Percentiles rank a stretch among this genome's conserved stretches.
These are phyloP conservation scores for Linanthus parryae DNA, from an alignment of 148 eudicot genomes.

Conservation along the genomic window DNA sequence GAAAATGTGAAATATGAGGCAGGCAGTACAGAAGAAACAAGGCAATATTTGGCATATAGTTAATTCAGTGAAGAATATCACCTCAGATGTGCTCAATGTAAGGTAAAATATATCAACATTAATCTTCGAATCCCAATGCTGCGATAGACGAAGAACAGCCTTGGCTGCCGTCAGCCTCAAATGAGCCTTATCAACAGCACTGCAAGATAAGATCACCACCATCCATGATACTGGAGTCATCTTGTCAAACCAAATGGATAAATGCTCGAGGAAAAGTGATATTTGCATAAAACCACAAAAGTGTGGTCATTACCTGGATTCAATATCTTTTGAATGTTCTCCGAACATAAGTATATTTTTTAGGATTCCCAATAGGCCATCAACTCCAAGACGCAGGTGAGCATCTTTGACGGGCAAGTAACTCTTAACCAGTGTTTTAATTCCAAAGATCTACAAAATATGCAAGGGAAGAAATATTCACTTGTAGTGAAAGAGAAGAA, in stretches of 20 bases:
- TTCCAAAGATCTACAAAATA: constrained; percentile 68
- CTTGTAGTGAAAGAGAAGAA: no score
- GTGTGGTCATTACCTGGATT: constrained; percentile 51
- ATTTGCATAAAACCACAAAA: not conserved
- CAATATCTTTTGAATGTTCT: constrained; percentile 55
- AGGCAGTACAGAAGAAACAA: no score
- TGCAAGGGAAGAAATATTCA: no score
- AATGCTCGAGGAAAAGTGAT: not conserved
- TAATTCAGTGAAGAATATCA: constrained; percentile 13
- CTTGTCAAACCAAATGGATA: no score
- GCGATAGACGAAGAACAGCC: constrained; percentile 84
- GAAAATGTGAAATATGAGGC: no score
- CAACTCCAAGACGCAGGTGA: constrained; percentile 85
- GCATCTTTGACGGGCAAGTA: constrained; percentile 88
- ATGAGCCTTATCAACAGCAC: constrained; percentile 83
- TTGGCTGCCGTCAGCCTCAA: constrained; percentile 85
- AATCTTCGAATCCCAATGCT: constrained; percentile 77
- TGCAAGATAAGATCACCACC: constrained; percentile 22
- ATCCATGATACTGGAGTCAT: not conserved
- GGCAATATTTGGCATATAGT: no score
- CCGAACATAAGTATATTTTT: constrained; percentile 63
- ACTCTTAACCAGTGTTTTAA: constrained; percentile 85
- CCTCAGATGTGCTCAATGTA: constrained; percentile 74
- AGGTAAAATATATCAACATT: constrained; percentile 69
- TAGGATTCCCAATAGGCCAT: constrained; percentile 55